Evolutionary conservation across 768 basidiomycete species (phyloP), one percentile per base, ranked within the genome.

Genomic region (Termitomyces sp.): DNA sequence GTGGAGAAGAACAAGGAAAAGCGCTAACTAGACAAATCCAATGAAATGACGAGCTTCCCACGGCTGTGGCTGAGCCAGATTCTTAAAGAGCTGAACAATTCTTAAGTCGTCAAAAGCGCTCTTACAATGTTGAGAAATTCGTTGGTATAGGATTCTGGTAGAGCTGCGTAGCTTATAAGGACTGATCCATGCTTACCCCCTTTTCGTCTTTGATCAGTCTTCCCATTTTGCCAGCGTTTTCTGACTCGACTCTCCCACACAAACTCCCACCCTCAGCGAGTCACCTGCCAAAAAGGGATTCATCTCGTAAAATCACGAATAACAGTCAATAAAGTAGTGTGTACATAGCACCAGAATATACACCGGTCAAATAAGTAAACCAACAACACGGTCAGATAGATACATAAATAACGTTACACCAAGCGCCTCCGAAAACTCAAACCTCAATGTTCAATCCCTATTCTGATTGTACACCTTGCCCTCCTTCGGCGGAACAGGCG

Each of bases 201-300:
- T 52, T 61, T 64, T 57, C 50, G 58, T 60, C 48, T 40, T 33
- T 23, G 55, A 64, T 64, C 63, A 60, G 20, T 13, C 44, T 40
- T 62, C 56, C 55, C 61, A 55, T 49, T 57, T 62, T 59, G 63
- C 36, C 43, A 41, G 23, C 51, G 4, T 36, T 43, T 55, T 55
- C 61, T 64, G 63, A 64, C 63, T 50, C 60, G 60, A 50, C 53
- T 28, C 44, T 50, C 54, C 59, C 51, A 51, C 60, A 49, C 9
- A 32, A 63, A 53, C 40, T 41, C 53, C 18, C 53, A 43, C 38
- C 36, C 38, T 30, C 52, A 18, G 32, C 38, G 51, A 53, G 36
- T 53, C 51, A 52, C 28, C 28, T 32, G 26, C 53, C 53, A 32
- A 32, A 54, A 43, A 16, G n/a, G 28, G 53, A 54, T 40, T n/a